phyloP scores from a whole-genome alignment of 169 alveolate genomes.

The Amoebophrya sp. region DNA sequence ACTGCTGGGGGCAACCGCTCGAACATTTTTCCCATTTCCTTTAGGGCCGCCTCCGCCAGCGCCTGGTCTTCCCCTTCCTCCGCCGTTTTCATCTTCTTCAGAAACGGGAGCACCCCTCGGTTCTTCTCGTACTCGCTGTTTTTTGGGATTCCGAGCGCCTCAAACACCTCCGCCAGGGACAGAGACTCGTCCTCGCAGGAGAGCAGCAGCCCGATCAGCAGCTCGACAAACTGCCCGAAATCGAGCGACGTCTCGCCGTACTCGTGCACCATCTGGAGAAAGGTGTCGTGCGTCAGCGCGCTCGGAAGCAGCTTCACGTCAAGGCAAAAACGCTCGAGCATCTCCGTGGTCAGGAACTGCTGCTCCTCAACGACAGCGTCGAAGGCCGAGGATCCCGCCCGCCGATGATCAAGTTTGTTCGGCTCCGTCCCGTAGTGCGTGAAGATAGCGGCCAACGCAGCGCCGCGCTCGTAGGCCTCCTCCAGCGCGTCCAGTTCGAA shows the following conservation, averaged over 20 bases:
- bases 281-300: neutral
- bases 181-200: neutral
- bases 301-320: neutral
- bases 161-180: neutral
- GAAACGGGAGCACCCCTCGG: neutral
- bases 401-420: no score
- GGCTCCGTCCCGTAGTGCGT: neutral
- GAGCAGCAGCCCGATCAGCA: neutral
- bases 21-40: neutral
- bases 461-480: neutral
- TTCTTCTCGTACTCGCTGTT: neutral
- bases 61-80: neutral
- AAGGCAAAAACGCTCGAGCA: neutral
- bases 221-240: neutral
- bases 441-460: neutral
- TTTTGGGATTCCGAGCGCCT: neutral
- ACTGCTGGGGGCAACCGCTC: neutral
- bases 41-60: neutral
- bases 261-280: neutral
- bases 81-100: neutral
- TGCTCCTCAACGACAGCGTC: neutral
- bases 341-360: neutral
- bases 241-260: neutral
- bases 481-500: neutral
- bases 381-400: no score